Base-by-base conservation (phyloP, 1,139 yeast species). In the Geotrichum cucujoidarum region DNA sequence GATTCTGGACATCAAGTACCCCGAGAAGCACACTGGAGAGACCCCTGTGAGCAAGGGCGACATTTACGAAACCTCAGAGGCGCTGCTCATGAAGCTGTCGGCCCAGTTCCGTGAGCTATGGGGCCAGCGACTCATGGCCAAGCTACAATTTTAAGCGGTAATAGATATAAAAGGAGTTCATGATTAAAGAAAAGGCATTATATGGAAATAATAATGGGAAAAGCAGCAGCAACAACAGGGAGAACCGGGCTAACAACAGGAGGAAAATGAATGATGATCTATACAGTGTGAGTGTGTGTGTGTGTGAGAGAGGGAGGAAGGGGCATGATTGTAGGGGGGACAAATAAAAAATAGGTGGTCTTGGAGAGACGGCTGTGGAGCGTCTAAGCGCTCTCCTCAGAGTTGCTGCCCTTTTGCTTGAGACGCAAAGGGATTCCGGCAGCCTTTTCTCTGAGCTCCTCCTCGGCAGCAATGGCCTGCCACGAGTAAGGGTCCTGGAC, bases 51-150 rank as follows among this genome's bases (percentile, higher is more conserved):
- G 35, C 3, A 20, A 11, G 3, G 45, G 34, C 3, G 36, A 34
- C 13, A 33, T 36, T 2, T 45, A 25, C 34, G 80, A 77, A 51
- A 72, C 78, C 0, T 67, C 73, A 46, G 81, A 77, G 55, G 67
- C 72, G 14, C 57, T 75, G 40, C 65, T 76, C 64, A 73, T 72
- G 73, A 49, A 50, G 0, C 48, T 59, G 10, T 74, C 79, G 2
- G 61, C 63, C 0, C 44, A 47, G 14, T 77, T 76, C 54, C 52
- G 57, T 4, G 18, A 46, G 3, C 44, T 47, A 13, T 77, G 76
- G 64, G 67, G 69, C 40, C 39, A 55, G 11, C 55, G 54, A 18
- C 57, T 76, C 24, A 41, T 57, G 3, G 50, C 51, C 1, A 65
- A 65, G 51, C 55, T 72, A 6, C 27, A 24, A 10, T 24, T 24